Evolutionary conservation across 805 yeast genomes (phyloP).

Genomic region (Millerozyma acaciae): DNA sequence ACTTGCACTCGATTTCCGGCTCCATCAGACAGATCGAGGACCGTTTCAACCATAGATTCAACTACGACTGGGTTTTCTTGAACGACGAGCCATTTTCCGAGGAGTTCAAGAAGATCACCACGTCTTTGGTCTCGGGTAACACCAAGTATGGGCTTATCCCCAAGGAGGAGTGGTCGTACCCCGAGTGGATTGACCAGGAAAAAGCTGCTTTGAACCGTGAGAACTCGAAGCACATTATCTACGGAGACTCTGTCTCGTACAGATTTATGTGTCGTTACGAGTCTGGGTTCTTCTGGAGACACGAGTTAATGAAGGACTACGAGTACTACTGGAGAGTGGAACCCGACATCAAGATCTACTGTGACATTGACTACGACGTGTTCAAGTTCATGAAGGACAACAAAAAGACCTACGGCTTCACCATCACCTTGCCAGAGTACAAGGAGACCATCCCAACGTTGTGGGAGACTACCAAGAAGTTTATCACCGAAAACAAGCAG

Average conservation of each 20-base stretch:
- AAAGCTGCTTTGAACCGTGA: conserved; percentile 63
- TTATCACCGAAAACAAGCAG: conserved; percentile 54
- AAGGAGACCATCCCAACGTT: conserved; percentile 79
- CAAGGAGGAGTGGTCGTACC: conserved; percentile 81
- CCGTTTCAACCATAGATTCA: conserved; percentile 72
- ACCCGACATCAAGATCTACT: conserved; percentile 72
- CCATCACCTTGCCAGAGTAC: conserved; percentile 76
- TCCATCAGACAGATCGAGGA: conserved; percentile 81
- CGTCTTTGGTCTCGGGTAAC: conserved; percentile 66
- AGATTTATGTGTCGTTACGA: conserved; percentile 91
- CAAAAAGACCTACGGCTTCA: conserved; percentile 79
- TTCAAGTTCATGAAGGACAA: conserved; percentile 73
- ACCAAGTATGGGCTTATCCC: conserved; percentile 77
- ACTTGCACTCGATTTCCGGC: conserved; percentile 53
- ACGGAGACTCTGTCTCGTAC: conserved; percentile 67
- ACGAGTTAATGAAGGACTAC: conserved; percentile 65
- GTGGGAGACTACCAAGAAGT: conserved; percentile 71
- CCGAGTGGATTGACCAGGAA: conserved; percentile 71
- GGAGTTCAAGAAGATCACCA: conserved; percentile 67
- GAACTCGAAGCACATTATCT: conserved; percentile 56
- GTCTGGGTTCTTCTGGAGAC: conserved; percentile 83
- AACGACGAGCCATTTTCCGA: conserved; percentile 82
- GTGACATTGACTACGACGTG: conserved; percentile 84
- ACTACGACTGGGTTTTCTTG: conserved; percentile 92
- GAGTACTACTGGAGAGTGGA: conserved; percentile 93